Evolutionary conservation across 768 basidiomycete species (phyloP).

Genomic region (Calocybe indica): DNA sequence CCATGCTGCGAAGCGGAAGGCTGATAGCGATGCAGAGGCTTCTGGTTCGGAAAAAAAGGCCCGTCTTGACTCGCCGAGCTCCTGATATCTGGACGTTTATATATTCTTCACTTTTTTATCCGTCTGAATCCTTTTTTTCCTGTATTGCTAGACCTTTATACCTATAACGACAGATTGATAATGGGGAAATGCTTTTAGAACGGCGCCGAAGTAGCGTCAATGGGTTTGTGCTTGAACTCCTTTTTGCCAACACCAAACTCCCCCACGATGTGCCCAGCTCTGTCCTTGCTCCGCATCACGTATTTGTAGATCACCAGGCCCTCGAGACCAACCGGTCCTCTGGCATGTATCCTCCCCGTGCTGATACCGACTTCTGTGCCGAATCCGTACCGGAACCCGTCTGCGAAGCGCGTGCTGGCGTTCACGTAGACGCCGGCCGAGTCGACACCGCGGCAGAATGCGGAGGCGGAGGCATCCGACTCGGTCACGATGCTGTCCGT

Average conservation of each 20-base stretch:
- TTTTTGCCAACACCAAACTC: conserved; percentile 82
- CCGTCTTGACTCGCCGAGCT: conserved; percentile 39
- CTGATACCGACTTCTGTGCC: conserved; percentile 98
- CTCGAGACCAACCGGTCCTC: conserved; percentile 93
- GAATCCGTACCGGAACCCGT: conserved; percentile 95
- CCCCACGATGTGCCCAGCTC: conserved; percentile 74
- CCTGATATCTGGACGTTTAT: conserved; percentile 5
- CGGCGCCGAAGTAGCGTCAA: conserved; percentile 38
- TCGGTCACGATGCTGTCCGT: conserved; percentile 93
- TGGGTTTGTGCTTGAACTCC: conserved; percentile 59
- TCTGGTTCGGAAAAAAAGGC: conserved; percentile 59
- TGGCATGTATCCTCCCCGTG: conserved; percentile 93
- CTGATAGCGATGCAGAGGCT: conserved; percentile 48
- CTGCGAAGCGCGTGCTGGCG: conserved; percentile 92
- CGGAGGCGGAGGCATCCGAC: conserved; percentile 50
- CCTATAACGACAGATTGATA: background rate
- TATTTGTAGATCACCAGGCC: conserved; percentile 97
- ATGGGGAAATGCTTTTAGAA: conserved; percentile 26
- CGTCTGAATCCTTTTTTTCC: background rate
- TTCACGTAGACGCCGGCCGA: conserved; percentile 92
- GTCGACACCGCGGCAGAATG: conserved; percentile 85
- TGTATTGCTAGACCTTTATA: background rate
- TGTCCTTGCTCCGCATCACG: conserved; percentile 71
- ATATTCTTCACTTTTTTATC: background rate
- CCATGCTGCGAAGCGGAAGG: conserved; percentile 58